Percentiles rank a stretch among this genome's conserved stretches.
Evolutionary conservation across 495 filamentous ascomycete genomes (phyloP).

Genomic region (Hypoxylon cercidicola): DNA sequence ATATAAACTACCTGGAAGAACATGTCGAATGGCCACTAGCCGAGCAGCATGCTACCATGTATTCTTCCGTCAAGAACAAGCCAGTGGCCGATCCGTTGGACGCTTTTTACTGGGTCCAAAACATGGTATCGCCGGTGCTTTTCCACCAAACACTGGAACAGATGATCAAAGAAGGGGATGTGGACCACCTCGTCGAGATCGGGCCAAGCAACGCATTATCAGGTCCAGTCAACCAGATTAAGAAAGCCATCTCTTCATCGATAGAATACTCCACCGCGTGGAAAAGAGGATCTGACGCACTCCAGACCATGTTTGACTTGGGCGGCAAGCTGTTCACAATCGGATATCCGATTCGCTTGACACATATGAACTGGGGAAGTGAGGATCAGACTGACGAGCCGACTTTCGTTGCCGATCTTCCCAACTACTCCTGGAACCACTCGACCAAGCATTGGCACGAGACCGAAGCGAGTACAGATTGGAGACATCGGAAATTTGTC

Average conservation of each 20-base stretch:
- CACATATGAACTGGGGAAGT: not conserved
- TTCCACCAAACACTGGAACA: slow-evolving; percentile 45
- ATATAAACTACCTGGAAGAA: not conserved
- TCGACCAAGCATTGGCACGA: slow-evolving; percentile 47
- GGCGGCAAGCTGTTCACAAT: slow-evolving; percentile 44
- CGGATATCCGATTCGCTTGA: not conserved
- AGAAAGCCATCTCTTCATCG: slow-evolving; percentile 1
- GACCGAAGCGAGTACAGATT: slow-evolving; percentile 35
- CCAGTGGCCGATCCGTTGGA: not conserved
- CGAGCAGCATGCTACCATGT: not conserved
- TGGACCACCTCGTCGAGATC: slow-evolving; percentile 58
- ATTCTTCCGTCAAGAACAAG: slow-evolving; percentile 1
- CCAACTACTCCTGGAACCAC: slow-evolving; percentile 58
- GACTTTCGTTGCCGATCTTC: slow-evolving; percentile 41
- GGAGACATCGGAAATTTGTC: slow-evolving; percentile 38
- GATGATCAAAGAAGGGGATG: slow-evolving; percentile 18
- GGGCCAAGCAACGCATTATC: slow-evolving; percentile 60
- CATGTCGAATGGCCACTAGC: not conserved
- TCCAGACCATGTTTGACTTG: slow-evolving; percentile 37
- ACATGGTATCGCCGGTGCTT: slow-evolving; percentile 49
- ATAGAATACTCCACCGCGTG: not conserved
- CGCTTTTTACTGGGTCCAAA: slow-evolving; percentile 49
- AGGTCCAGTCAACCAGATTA: slow-evolving; percentile 55
- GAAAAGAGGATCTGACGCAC: slow-evolving; percentile 29
- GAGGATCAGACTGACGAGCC: not conserved